These are phyloP conservation scores for Stipa capillata DNA, from an alignment of 176 grass and related monocot genomes.

Conservation along the genomic window DNA sequence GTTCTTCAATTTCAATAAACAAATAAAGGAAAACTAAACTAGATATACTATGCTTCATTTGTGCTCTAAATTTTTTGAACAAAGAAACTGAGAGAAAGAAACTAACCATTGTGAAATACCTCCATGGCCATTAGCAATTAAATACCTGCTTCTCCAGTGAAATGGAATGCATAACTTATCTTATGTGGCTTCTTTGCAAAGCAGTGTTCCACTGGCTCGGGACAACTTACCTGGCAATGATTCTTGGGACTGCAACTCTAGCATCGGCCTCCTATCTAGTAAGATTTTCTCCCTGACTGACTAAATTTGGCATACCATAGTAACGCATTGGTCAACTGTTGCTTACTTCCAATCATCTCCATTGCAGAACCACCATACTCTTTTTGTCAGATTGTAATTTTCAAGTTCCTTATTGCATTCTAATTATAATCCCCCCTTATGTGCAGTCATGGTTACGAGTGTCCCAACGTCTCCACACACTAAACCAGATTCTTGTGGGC, in stretches of 20 bases:
- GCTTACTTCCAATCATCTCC: background rate
- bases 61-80: too few species aligned
- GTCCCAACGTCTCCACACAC: constrained; percentile 69
- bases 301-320: too few species aligned
- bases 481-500: constrained; percentile 70
- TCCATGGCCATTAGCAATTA: background rate
- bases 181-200: constrained; percentile 3
- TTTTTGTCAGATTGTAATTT: background rate
- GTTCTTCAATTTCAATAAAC: background rate
- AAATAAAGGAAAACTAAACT: background rate
- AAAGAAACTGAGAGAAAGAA: background rate
- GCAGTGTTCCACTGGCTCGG: constrained; percentile 63
- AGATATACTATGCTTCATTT: background rate
- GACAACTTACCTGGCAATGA: constrained; percentile 26
- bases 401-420: background rate
- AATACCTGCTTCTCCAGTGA: background rate
- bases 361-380: background rate
- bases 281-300: constrained; percentile 16
- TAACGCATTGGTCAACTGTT: too few species aligned
- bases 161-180: background rate
- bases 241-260: constrained; percentile 40
- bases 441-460: constrained; percentile 81
- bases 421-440: constrained; percentile 15
- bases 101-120: background rate
- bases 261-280: constrained; percentile 56